These are phyloP conservation scores for Cladosporium colombiae DNA, from an alignment of 2,329 filamentous ascomycete species.

Conservation along the genomic window DNA sequence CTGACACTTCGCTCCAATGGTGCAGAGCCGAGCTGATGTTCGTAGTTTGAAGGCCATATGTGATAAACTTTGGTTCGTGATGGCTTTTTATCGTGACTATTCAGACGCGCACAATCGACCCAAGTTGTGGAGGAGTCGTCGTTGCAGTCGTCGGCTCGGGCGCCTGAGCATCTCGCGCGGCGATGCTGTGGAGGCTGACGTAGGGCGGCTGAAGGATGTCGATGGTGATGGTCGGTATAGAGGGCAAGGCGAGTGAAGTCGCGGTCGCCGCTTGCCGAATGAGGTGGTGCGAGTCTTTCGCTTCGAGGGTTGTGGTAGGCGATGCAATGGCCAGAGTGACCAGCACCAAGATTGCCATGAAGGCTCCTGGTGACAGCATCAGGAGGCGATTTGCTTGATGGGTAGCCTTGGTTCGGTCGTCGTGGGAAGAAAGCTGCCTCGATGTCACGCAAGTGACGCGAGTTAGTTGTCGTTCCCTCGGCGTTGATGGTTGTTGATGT, in stretches of 20 bases:
- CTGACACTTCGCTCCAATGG: not conserved
- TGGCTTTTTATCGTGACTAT: not conserved
- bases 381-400: not conserved
- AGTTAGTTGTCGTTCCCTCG: not conserved
- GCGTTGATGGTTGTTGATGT: not conserved
- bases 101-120: not conserved
- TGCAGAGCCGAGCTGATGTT: not conserved
- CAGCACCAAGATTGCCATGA: not conserved
- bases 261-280: not conserved
- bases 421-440: not conserved
- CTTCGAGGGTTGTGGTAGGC: not conserved
- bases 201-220: not conserved
- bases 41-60: not conserved
- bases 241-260: not conserved
- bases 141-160: not conserved
- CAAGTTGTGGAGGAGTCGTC: not conserved
- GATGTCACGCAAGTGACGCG: not conserved
- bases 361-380: no score
- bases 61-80: not conserved
- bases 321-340: not conserved
- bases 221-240: not conserved
- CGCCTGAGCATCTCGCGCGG: not conserved
- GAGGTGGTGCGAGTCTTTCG: not conserved
- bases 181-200: not conserved
- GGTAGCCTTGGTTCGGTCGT: not conserved